These are phyloP conservation scores for Salix purpurea DNA, from an alignment of 345 rosid genomes.

Conservation along the genomic window DNA sequence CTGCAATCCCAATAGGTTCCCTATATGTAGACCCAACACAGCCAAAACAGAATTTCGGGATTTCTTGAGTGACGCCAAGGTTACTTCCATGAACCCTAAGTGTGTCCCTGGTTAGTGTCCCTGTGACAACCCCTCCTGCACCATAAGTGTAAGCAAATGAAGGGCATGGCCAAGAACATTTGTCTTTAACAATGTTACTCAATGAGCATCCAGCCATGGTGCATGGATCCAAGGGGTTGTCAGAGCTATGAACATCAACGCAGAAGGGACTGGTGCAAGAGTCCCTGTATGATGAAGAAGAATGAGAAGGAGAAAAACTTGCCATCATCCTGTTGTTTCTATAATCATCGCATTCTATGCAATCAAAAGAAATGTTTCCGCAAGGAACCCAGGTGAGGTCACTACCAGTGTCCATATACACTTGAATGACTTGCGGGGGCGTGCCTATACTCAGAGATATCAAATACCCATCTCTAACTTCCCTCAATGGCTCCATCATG, in stretches of 20 bases:
- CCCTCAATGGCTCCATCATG: constrained; percentile 54
- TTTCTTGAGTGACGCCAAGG: constrained; percentile 27
- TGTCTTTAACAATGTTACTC: constrained; percentile 44
- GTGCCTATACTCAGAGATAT: constrained; percentile 65
- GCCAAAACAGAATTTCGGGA: constrained; percentile 62
- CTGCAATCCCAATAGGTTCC: constrained; percentile 80
- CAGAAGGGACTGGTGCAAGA: constrained; percentile 57
- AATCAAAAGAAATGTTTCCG: constrained; percentile 66
- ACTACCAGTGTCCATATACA: constrained; percentile 82
- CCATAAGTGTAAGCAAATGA: constrained; percentile 84
- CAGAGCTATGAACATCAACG: constrained; percentile 63
- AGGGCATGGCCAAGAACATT: constrained; percentile 72
- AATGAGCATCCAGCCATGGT: constrained; percentile 66
- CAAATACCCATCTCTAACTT: constrained; percentile 71
- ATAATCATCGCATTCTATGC: constrained; percentile 64
- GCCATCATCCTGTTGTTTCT: constrained; percentile 33
- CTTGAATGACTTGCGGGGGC: constrained; percentile 72
- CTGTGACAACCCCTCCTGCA: constrained; percentile 59
- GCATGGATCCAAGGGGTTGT: constrained; percentile 67
- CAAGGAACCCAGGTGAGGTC: constrained; percentile 95
- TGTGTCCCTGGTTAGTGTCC: constrained; percentile 59
- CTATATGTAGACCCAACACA: constrained; percentile 62
- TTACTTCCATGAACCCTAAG: constrained; percentile 45
- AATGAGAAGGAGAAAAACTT: constrained; percentile 58
- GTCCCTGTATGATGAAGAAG: constrained; percentile 55